Percentiles rank a stretch among this genome's conserved stretches.
Conservation (phyloP, 352 stramenopile genomes). For the Phytophthora europaea region DNA sequence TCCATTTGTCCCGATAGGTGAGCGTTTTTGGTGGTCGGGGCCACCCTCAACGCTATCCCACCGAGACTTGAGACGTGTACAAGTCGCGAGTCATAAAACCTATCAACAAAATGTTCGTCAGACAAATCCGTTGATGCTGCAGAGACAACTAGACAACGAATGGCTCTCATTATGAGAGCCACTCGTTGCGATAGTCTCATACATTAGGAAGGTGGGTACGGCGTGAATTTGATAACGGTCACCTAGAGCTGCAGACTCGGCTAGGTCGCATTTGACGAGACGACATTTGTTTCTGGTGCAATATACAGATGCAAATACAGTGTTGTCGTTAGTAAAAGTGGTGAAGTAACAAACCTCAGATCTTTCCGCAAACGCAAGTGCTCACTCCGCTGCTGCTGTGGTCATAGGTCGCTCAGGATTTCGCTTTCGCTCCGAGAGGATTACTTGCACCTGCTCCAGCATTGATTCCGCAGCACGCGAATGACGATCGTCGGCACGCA, state of each 20-base stretch:
- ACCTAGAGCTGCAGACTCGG: constrained; percentile 61
- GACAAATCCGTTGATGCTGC: neutral
- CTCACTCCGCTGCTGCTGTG: constrained; percentile 5
- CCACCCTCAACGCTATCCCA: constrained; percentile 55
- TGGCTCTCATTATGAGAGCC: neutral
- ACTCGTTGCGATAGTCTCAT: too few species aligned
- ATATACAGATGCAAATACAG: neutral
- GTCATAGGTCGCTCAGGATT: constrained; percentile 9
- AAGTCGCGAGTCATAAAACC: constrained; percentile 72
- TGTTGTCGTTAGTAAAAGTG: neutral
- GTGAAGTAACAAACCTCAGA: neutral
- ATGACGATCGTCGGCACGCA: constrained; percentile 71
- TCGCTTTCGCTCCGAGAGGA: constrained; percentile 32
- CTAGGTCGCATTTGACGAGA: constrained; percentile 81
- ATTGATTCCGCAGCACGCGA: constrained; percentile 61
- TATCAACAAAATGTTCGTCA: constrained; percentile 20
- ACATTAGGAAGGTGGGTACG: constrained; percentile 82
- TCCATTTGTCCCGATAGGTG: constrained; percentile 67
- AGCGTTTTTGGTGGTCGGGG: constrained; percentile 68
- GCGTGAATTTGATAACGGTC: constrained; percentile 79
- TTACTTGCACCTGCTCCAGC: constrained; percentile 67
- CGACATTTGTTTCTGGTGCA: constrained; percentile 48
- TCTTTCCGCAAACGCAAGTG: constrained; percentile 1
- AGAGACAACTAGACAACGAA: neutral
- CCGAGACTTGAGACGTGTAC: constrained; percentile 75